Percentiles rank a stretch among this genome's conserved stretches.
Evolutionary conservation across 2,329 filamentous ascomycete species (phyloP).

Genomic region (Fusarium incarnatum): DNA sequence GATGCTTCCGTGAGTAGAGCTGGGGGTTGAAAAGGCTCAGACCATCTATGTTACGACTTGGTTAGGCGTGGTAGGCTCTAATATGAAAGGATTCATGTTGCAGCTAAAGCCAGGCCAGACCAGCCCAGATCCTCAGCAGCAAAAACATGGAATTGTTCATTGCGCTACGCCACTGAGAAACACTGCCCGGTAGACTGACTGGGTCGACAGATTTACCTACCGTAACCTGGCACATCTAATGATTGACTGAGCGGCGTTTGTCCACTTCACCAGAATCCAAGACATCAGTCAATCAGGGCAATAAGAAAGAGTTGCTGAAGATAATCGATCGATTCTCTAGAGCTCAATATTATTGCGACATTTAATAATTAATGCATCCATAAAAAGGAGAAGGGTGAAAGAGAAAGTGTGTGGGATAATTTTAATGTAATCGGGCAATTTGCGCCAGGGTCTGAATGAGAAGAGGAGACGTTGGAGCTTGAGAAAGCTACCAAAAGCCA

Average conservation of each 20-base stretch:
- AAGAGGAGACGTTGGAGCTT: slow-evolving; percentile 21
- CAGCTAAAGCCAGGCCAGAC: background rate
- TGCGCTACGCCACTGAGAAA: slow-evolving; percentile 6
- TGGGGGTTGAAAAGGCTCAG: background rate
- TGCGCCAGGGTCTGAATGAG: slow-evolving; percentile 7
- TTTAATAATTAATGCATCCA: slow-evolving; percentile 1
- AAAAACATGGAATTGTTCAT: slow-evolving; percentile 1
- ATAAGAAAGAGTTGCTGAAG: background rate
- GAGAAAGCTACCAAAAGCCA: slow-evolving; percentile 20
- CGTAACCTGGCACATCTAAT: background rate
- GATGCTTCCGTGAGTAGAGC: background rate
- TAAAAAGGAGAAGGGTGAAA: slow-evolving; percentile 21
- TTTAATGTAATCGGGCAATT: slow-evolving; percentile 24
- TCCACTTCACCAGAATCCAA: background rate
- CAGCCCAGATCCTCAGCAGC: background rate
- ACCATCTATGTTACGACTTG: background rate
- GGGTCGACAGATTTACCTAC: background rate
- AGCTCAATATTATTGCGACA: background rate
- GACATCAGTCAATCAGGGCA: background rate
- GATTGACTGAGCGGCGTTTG: background rate
- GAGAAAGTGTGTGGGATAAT: slow-evolving; percentile 32
- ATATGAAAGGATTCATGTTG: background rate
- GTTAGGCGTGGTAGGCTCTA: background rate
- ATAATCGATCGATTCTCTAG: slow-evolving; percentile 2
- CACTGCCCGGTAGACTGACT: slow-evolving; percentile 3